Base-by-base conservation (phyloP, 176 grass and related monocot species). In the Musa schizocarpa region DNA sequence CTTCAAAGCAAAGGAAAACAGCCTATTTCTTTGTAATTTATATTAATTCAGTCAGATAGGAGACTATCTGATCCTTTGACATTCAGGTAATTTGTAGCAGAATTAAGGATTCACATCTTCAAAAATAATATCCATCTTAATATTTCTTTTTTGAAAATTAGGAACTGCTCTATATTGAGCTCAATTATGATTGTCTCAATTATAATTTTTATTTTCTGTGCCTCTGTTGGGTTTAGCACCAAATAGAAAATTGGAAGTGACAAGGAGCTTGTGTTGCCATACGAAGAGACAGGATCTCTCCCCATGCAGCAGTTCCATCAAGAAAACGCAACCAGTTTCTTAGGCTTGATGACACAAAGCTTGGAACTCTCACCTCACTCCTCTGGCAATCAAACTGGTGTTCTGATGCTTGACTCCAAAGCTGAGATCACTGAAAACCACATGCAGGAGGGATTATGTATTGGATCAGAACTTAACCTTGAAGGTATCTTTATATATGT, bases 261-360 rank as follows among this genome's bases (percentile, higher is more conserved):
- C 58, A 65, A 69, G 17, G 68, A 86, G 16, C 53, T 29, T 85
- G 67, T n/a, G 73, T 29, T 87, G 57, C 14, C 67, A 63, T 76
- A 74, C 51, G 70, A 89, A 82, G 72, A 24, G 65, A 78, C 85
- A 68, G 27, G 52, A 65, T 74, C 52, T 50, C 74, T 22, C 27
- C 16, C 76, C 12, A 79, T 78, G n/a, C 29, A 82, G 55, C 76
- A 52, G 65, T 58, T 76, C 69, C 77, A 85, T 53, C 65, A 87
- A 78, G 77, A 87, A 13, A 69, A 71, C 80, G 51, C 65, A 71
- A 74, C 54, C 70, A 69, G 22, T 73, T 76, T 57, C 76, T 76
- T 77, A 74, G 75, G 62, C 52, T 8, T 16, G 11, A 9, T 1
- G 22, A 70, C n/a, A 2, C 68, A 50, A 50, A 21, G n/a, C 17